Evolutionary conservation across 371 early-diverging fungal species (phyloP).

Genomic region (Entomophthora muscae): DNA sequence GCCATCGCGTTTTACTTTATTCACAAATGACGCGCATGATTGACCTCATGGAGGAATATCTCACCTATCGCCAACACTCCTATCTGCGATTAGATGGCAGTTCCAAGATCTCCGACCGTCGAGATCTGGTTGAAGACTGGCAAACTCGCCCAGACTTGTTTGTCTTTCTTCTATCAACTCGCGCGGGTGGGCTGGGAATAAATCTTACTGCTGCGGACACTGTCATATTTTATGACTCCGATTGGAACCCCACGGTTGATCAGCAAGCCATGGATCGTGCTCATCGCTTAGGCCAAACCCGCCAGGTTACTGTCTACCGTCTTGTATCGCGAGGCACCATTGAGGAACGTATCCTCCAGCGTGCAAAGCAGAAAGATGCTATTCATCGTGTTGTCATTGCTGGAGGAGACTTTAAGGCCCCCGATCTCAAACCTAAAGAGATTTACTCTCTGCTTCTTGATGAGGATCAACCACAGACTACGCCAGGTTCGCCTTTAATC

Average conservation of each 20-base stretch:
- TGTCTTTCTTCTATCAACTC: slow-evolving; percentile 93
- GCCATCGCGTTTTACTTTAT: slow-evolving; percentile 89
- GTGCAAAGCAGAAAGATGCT: slow-evolving; percentile 88
- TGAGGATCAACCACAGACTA: slow-evolving; percentile 40
- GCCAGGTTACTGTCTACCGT: slow-evolving; percentile 87
- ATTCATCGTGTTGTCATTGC: slow-evolving; percentile 95
- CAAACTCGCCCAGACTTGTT: slow-evolving; percentile 82
- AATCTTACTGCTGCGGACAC: slow-evolving; percentile 99
- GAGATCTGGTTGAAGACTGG: slow-evolving; percentile 87
- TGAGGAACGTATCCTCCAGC: slow-evolving; percentile 78
- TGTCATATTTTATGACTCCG: slow-evolving; percentile 97
- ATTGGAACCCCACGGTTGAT: slow-evolving; percentile 98
- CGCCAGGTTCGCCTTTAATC: not conserved
- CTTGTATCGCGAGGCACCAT: slow-evolving; percentile 80
- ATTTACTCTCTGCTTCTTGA: slow-evolving; percentile 72
- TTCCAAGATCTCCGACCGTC: slow-evolving; percentile 75
- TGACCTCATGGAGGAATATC: slow-evolving; percentile 91
- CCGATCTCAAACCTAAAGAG: slow-evolving; percentile 72
- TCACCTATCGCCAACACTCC: slow-evolving; percentile 70
- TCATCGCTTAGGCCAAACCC: slow-evolving; percentile 94
- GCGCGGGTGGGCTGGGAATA: slow-evolving; percentile 98
- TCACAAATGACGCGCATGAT: slow-evolving; percentile 99
- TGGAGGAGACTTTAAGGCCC: slow-evolving; percentile 70
- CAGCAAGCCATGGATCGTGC: slow-evolving; percentile 97
- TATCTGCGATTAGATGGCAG: slow-evolving; percentile 95